Percentiles rank a stretch among this genome's conserved stretches.
phyloP scores from a whole-genome alignment of 2,329 filamentous ascomycete genomes.

The Talaromyces sp. region DNA sequence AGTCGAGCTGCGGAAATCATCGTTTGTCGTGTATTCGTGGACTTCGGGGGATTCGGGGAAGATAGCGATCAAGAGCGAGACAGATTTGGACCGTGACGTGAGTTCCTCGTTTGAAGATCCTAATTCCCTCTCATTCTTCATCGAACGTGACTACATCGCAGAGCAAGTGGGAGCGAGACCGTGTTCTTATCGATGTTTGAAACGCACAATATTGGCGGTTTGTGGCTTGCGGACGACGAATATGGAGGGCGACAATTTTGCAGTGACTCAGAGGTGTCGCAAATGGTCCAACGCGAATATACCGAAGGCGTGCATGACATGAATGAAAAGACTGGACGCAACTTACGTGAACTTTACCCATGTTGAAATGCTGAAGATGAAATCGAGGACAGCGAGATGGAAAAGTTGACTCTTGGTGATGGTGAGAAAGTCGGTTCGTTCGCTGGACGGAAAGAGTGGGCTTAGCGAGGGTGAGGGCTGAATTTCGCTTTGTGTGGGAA shows the following conservation, averaged over 20 bases:
- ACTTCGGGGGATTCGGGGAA: too few species aligned
- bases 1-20: not conserved
- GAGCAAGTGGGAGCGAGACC: not conserved
- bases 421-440: not conserved
- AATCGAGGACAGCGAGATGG: conserved; percentile 11
- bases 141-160: not conserved
- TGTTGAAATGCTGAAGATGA: conserved; percentile 12
- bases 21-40: not conserved
- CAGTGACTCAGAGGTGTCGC: not conserved
- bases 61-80: not conserved
- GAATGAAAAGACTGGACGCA: not conserved
- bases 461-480: conserved; percentile 1
- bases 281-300: not conserved
- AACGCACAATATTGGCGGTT: not conserved
- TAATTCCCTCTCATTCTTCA: not conserved
- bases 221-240: not conserved
- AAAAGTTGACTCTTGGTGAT: conserved; percentile 6
- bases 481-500: conserved; percentile 19
- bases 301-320: not conserved
- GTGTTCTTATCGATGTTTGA: not conserved
- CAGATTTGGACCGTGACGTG: not conserved
- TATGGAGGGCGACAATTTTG: not conserved
- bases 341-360: conserved; percentile 21
- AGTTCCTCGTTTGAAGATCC: not conserved
- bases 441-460: not conserved